Evolutionary conservation across 306 rosid species (phyloP).

Genomic region (Vigna nakashimae): DNA sequence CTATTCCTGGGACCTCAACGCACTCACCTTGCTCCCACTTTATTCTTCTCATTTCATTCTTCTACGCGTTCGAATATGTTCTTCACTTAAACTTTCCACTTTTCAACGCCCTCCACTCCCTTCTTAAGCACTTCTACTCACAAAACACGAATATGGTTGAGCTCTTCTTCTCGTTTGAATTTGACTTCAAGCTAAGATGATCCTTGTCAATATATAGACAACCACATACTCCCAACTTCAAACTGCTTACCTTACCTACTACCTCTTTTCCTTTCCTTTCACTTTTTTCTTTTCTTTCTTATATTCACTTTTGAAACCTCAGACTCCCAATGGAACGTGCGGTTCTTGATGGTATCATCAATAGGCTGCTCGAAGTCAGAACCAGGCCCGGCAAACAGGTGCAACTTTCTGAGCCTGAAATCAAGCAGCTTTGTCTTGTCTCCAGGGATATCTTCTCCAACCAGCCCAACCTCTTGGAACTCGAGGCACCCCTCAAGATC

Average conservation of each 20-base stretch:
- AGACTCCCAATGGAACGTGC: conserved; percentile 58
- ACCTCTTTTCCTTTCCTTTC: conserved; percentile 15
- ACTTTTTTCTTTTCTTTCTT: conserved; percentile 29
- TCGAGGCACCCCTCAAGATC: conserved; percentile 85
- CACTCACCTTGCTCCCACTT: conserved; percentile 16
- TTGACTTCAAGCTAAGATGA: conserved; percentile 25
- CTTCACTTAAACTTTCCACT: conserved; percentile 31
- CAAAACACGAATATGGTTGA: not conserved
- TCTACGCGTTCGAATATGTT: conserved; percentile 35
- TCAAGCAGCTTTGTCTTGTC: conserved; percentile 73
- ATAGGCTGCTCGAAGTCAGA: conserved; percentile 72
- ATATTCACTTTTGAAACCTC: conserved; percentile 20
- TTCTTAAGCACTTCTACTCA: not conserved
- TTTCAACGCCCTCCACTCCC: conserved; percentile 41
- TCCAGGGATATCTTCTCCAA: conserved; percentile 72
- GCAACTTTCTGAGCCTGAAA: conserved; percentile 77
- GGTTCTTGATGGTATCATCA: conserved; percentile 71
- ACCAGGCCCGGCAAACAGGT: conserved; percentile 75
- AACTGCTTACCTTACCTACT: conserved; percentile 4
- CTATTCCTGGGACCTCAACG: conserved; percentile 31
- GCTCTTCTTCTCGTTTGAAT: conserved; percentile 27
- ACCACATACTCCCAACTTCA: not conserved
- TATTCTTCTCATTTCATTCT: conserved; percentile 27
- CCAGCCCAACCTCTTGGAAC: conserved; percentile 87
- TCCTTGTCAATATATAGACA: conserved; percentile 19